Base-by-base conservation (phyloP, 1,284 basidiomycete species). In the Ganoderma lingzhi region DNA sequence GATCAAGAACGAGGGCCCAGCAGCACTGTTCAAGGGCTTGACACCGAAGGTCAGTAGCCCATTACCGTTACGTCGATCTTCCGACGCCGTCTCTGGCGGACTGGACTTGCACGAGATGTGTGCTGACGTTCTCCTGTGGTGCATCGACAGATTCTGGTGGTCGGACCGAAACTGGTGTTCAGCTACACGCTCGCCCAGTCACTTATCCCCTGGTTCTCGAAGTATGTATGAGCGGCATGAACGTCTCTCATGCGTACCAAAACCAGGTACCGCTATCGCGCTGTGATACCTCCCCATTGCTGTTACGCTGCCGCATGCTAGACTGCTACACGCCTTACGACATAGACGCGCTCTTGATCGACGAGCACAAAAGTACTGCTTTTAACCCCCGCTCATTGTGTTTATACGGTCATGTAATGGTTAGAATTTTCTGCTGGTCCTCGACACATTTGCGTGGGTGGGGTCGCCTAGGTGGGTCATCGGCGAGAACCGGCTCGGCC, bases 161-260 rank as follows among this genome's bases (percentile, higher is more conserved):
- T 99, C 41, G 97, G 97, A 65, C 97, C 97, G 68, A 99, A 99
- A 85, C 89, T 99, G 53, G 95, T 99, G 74, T 99, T 99, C 87
- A 96, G 94, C 76, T 99, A 98, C 85, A 99, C 97, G 35, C 88
- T 99, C 10, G 97, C 97, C 6, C 97, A 99, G 83, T 94, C 93
- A 30, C 86, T 99, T 79, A 99, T 99, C 83, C 97, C 97, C 58
- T 86, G 93, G 80, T 98, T 98, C 81, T 91, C 93, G 66, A 92
- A 96, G 81, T 96, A 95, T 80, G 93, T 94, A 70, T 94, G 71
- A 77, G 63, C 58, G 41, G 19, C 15, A 5, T 32, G 5, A n/a
- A 12, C 30, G 30, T 17, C n/a, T 55, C 61, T 51, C 23, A 42
- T 62, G 35, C 58, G 10, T 12, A n/a, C 12, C 39, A 8, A 41